Evolutionary conservation across 2,329 filamentous ascomycete genomes (phyloP).

Genomic region (Periconia sp.): DNA sequence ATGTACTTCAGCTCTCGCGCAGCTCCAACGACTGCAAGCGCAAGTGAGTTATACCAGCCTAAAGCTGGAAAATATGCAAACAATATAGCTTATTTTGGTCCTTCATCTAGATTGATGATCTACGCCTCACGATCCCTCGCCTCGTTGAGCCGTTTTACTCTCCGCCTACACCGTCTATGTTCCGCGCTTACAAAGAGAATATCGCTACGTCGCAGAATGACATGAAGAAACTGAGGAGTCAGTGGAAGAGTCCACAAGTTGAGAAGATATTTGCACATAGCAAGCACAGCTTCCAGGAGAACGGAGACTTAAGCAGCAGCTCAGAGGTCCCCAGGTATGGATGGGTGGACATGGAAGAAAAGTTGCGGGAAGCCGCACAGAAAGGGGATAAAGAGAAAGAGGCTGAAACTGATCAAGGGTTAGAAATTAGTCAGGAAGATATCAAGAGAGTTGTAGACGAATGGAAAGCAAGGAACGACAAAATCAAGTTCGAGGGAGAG

Average conservation of each 20-base stretch:
- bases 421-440: conserved; percentile 21
- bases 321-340: conserved; percentile 40
- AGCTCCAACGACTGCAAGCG: conserved; percentile 47
- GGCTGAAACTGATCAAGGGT: conserved; percentile 3
- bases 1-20: conserved; percentile 46
- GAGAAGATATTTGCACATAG: conserved; percentile 38
- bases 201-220: conserved; percentile 38
- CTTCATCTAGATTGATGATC: conserved; percentile 40
- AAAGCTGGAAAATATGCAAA: conserved; percentile 5
- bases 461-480: conserved; percentile 25
- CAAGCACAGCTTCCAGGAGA: conserved; percentile 38
- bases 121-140: conserved; percentile 47
- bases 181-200: conserved; percentile 42
- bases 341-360: conserved; percentile 37
- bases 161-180: conserved; percentile 34
- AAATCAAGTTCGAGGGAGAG: conserved; percentile 29
- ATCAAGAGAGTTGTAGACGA: conserved; percentile 25
- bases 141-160: conserved; percentile 44
- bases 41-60: conserved; percentile 34
- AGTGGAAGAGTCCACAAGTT: conserved; percentile 42
- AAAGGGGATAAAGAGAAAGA: conserved; percentile 8
- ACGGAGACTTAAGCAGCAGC: conserved; percentile 42
- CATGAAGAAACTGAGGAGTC: conserved; percentile 39
- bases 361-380: conserved; percentile 18
- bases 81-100: neutral